Percentiles rank a stretch among this genome's conserved stretches.
phyloP scores from a whole-genome alignment of 352 stramenopile genomes.

The Peronospora destructor region DNA sequence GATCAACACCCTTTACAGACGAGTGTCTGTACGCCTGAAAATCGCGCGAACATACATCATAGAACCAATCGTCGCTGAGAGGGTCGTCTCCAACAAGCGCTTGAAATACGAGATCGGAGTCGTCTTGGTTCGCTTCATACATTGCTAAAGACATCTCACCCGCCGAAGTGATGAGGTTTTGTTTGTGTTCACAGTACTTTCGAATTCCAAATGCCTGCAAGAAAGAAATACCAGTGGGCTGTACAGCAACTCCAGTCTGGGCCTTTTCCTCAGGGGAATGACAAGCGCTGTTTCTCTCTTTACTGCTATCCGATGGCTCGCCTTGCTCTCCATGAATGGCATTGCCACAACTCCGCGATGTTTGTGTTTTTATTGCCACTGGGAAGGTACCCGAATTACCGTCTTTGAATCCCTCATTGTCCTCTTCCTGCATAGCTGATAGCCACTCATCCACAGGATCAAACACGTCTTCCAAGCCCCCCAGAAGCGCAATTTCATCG shows the following conservation, averaged over 20 bases:
- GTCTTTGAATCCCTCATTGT: not conserved
- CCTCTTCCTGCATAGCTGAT: slow-evolving; percentile 8
- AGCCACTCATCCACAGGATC: slow-evolving; percentile 29
- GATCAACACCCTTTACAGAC: slow-evolving; percentile 5
- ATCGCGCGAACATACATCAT: slow-evolving; percentile 14
- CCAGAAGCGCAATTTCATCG: slow-evolving; percentile 21
- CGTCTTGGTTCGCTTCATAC: slow-evolving; percentile 33
- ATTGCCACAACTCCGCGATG: not conserved
- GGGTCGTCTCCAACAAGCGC: slow-evolving; percentile 32
- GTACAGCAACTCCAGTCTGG: slow-evolving; percentile 4
- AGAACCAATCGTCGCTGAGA: slow-evolving; percentile 40
- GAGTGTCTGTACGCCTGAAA: slow-evolving; percentile 9
- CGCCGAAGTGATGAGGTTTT: slow-evolving; percentile 19
- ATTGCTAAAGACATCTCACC: slow-evolving; percentile 33
- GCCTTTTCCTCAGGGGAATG: slow-evolving; percentile 2
- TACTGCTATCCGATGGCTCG: not conserved
- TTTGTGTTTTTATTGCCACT: not conserved
- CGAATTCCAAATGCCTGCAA: slow-evolving; percentile 32
- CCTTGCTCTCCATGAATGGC: not conserved
- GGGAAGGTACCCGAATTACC: not conserved
- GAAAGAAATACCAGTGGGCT: slow-evolving; percentile 19
- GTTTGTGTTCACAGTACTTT: slow-evolving; percentile 41
- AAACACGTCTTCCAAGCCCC: slow-evolving; percentile 23
- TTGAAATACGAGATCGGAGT: slow-evolving; percentile 40
- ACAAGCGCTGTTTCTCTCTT: not conserved